Base-by-base conservation (phyloP, 2,329 filamentous ascomycete genomes). In the Diplodia intermedia region DNA sequence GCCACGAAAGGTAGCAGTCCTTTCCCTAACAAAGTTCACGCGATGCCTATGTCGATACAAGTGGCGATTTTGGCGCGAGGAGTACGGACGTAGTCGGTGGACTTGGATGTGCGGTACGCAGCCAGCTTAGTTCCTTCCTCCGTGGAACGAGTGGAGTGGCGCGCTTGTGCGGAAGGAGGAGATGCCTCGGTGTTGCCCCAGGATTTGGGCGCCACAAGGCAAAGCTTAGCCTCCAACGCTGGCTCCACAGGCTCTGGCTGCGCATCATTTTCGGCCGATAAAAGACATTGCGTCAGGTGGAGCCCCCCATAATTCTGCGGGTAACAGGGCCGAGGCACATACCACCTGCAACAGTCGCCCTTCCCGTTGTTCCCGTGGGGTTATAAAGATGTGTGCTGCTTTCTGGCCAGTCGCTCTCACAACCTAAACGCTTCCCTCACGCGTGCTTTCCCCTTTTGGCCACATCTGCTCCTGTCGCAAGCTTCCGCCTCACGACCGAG, bases 111-210 rank as follows among this genome's bases (percentile, higher is more conserved):
- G 26, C 26, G 26, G 26, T 26, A 26, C 3, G 26, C 26, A 26
- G 26, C 3, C 26, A 26, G 3, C 26, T 26, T 3, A 26, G 26
- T 26, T 26, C 26, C 26, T 26, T 26, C 26, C 26, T 26, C 26
- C 26, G 26, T 26, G 26, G 3, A 26, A 26, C 26, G 26, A 4
- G 26, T 26, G 26, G 26, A 26, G 26, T 26, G 3, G 3, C 26
- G 43, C 65, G 65, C 65, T 67, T 60, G 29, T 49, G 36, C 65
- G 20, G 31, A 50, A 43, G 20, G 38, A 55, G 54, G 12, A 29
- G 47, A 57, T 67, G 54, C 65, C 65, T 67, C 65, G 65, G 65
- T 31, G 18, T 43, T 60, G 54, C 54, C 65, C 65, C 65, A 60
- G 53, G 43, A 33, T 63, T 52, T 33, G 29, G 36, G 47, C 65